Evolutionary conservation across 2,329 filamentous ascomycete genomes (phyloP).

Genomic region (Phialophora verrucosa): DNA sequence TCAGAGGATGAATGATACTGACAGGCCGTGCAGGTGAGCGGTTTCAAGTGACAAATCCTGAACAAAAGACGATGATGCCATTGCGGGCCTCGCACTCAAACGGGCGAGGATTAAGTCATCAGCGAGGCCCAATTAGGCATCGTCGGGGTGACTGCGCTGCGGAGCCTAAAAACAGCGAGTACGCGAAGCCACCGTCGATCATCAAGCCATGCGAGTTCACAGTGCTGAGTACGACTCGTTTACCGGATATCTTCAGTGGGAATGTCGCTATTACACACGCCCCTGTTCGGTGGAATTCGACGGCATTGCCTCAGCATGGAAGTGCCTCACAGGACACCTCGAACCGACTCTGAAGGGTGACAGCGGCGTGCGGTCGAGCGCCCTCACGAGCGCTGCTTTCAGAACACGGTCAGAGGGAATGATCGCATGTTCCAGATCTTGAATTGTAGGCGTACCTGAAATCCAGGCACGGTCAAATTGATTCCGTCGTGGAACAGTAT

Average conservation of each 20-base stretch:
- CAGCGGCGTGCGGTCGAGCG: background rate
- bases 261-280: background rate
- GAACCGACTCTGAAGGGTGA: background rate
- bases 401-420: background rate
- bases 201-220: background rate
- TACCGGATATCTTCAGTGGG: background rate
- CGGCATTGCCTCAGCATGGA: background rate
- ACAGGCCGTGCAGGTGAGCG: background rate
- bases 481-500: background rate
- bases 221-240: background rate
- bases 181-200: too few relatives aligned
- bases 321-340: too few relatives aligned
- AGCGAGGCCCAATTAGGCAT: background rate
- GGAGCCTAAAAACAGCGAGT: background rate
- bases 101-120: background rate
- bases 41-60: constrained; percentile 4
- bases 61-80: background rate
- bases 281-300: background rate
- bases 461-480: background rate
- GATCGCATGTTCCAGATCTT: background rate
- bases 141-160: too few relatives aligned
- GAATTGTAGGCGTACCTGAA: constrained; percentile 1
- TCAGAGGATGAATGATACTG: constrained; percentile 10
- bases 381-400: background rate
- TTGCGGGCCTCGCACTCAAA: background rate